Evolutionary conservation across 768 basidiomycete genomes (phyloP), one percentile per base, ranked within the genome.

Genomic region (Goffeauzyma gilvescens): DNA sequence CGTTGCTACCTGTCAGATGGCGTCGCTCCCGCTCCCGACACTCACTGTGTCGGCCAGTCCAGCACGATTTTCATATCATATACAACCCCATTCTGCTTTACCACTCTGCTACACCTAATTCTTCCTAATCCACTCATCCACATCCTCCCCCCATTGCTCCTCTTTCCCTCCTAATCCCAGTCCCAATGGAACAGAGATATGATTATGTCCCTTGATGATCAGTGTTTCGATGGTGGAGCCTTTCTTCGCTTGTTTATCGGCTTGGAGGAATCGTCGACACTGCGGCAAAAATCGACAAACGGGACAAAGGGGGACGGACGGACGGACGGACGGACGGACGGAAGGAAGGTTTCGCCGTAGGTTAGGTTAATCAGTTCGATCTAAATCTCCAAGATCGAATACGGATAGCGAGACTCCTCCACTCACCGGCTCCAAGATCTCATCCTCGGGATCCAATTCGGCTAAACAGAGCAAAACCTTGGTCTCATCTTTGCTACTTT

Each of bases 101-200:
- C n/a, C n/a, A n/a, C n/a, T n/a, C n/a, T n/a, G n/a, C n/a, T n/a
- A n/a, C n/a, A n/a, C n/a, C n/a, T n/a, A 20, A 12, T 22, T 31
- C 20, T 26, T n/a, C 28, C 33, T 23, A n/a, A 41, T 41, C 43
- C 43, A 44, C 26, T 33, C 9, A 1, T 37, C 14, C 27, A 44
- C 10, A 3, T 44, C 23, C 9, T 6, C 2, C 3, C 43, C 43
- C 43, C 43, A 44, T 17, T 13, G 33, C 21, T 44, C 43, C 27
- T 44, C 43, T 20, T 38, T 13, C 28, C 27, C 43, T 14, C 43
- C 43, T 12, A 44, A 20, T 14, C 43, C 43, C 6, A 44, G 15
- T 13, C 43, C 43, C 13, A 44, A 22, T 12, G 43, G 35, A 15
- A 35, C 32, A 9, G 43, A 44, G 24, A 44, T 38, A 38, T 44